phyloP scores from a whole-genome alignment of 192 early-diverging fungal genomes.

The Chytriomyces hyalinus region DNA sequence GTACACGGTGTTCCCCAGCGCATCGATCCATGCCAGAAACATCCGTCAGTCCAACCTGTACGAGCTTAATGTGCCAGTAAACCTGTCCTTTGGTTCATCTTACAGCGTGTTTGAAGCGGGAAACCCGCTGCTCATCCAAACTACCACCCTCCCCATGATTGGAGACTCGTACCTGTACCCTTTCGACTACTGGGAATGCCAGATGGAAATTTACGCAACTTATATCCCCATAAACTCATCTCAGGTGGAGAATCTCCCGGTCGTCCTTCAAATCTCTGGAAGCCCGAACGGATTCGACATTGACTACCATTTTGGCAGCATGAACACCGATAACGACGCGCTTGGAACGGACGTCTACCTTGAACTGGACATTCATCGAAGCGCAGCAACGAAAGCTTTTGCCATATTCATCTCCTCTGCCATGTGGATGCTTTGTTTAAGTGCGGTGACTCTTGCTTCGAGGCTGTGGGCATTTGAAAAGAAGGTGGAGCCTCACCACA shows the following conservation, averaged over 20 bases:
- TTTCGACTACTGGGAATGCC: not conserved
- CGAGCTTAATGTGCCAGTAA: not conserved
- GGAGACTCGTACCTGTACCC: constrained; percentile 4
- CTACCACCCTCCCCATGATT: not conserved
- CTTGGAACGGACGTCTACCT: no score
- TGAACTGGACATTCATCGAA: not conserved
- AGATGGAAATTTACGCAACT: not conserved
- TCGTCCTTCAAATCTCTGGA: not conserved
- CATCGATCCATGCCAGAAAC: no score
- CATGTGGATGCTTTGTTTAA: constrained; percentile 7
- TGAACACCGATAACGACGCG: no score
- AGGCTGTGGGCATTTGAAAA: not conserved
- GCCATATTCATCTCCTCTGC: not conserved
- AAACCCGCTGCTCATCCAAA: not conserved
- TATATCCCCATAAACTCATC: not conserved
- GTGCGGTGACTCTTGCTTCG: not conserved
- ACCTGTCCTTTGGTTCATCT: not conserved
- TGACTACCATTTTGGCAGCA: not conserved
- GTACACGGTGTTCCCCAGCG: no score
- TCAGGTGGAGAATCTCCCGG: not conserved
- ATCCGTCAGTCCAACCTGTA: no score
- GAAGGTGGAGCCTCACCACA: not conserved
- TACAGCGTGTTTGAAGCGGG: not conserved
- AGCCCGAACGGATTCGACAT: constrained; percentile 7
- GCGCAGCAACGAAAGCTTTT: not conserved